These are phyloP conservation scores for Fomitopsis betulina DNA, from an alignment of 1,284 basidiomycete genomes.

Conservation along the genomic window DNA sequence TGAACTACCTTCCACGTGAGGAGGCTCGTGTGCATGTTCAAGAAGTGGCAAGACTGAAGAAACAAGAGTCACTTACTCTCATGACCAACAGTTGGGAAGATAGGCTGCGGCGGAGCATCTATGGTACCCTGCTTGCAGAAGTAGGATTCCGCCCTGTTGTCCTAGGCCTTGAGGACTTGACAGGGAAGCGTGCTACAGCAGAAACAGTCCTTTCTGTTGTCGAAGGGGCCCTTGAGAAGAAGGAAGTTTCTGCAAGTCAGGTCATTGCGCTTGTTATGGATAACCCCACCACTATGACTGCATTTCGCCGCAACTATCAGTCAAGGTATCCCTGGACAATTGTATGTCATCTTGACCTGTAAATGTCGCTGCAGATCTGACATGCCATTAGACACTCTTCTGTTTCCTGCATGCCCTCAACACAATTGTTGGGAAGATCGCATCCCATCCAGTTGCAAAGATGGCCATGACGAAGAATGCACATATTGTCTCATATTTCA, in stretches of 20 bases:
- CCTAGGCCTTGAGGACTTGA: conserved; percentile 21
- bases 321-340: conserved; percentile 17
- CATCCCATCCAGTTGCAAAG: conserved; percentile 19
- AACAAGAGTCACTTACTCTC: conserved; percentile 16
- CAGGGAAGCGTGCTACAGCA: conserved; percentile 20
- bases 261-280: conserved; percentile 13
- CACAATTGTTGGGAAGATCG: conserved; percentile 26
- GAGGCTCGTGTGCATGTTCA: conserved; percentile 11
- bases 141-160: conserved; percentile 16
- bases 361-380: neutral
- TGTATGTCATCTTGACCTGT: conserved; percentile 14
- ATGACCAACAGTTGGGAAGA: conserved; percentile 29
- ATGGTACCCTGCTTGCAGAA: conserved; percentile 20
- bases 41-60: conserved; percentile 15
- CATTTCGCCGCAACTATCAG: conserved; percentile 8
- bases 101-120: conserved; percentile 17
- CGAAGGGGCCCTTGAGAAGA: conserved; percentile 13
- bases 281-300: conserved; percentile 14
- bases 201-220: conserved; percentile 15
- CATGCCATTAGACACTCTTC: conserved; percentile 3
- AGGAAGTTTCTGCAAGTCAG: conserved; percentile 6
- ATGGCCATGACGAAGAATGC: conserved; percentile 13
- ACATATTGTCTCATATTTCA: conserved; percentile 28
- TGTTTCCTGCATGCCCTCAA: conserved; percentile 20
- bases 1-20: conserved; percentile 17